phyloP scores from a whole-genome alignment of 2,329 filamentous ascomycete genomes.

The Penicillium hesseltinei region DNA sequence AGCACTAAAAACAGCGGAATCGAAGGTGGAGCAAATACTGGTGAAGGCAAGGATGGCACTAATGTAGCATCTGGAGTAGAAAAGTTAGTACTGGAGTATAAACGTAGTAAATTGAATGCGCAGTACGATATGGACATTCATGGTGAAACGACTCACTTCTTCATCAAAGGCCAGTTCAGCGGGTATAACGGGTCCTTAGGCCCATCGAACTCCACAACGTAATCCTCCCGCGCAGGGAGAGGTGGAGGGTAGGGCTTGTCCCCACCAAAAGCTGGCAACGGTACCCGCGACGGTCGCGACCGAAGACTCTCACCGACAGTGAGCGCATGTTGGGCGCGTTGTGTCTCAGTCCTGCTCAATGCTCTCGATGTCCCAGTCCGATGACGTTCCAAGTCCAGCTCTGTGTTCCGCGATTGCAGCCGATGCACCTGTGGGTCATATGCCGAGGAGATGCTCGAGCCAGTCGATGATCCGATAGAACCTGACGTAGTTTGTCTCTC shows the following conservation, averaged over 20 bases:
- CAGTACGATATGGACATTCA: not conserved
- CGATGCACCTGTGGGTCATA: conserved; percentile 28
- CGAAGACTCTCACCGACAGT: conserved; percentile 32
- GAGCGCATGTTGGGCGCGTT: conserved; percentile 40
- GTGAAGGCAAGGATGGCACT: conserved; percentile 24
- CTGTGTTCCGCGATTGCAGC: conserved; percentile 32
- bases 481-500: conserved; percentile 15
- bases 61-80: conserved; percentile 12
- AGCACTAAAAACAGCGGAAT: conserved; percentile 63
- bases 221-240: conserved; percentile 52
- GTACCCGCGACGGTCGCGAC: conserved; percentile 23
- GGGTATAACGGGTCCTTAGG: conserved; percentile 51
- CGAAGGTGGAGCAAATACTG: conserved; percentile 48
- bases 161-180: conserved; percentile 52
- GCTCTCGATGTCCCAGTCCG: conserved; percentile 24
- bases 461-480: conserved; percentile 17
- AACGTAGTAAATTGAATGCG: not conserved
- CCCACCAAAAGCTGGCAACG: conserved; percentile 29
- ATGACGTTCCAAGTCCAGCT: conserved; percentile 32
- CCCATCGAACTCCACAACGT: conserved; percentile 56
- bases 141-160: conserved; percentile 38
- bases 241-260: conserved; percentile 54
- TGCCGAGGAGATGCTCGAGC: conserved; percentile 28
- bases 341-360: conserved; percentile 33
- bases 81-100: not conserved